Base-by-base conservation (phyloP, 2,329 filamentous ascomycete genomes). In the Teratosphaeria gauchensis region DNA sequence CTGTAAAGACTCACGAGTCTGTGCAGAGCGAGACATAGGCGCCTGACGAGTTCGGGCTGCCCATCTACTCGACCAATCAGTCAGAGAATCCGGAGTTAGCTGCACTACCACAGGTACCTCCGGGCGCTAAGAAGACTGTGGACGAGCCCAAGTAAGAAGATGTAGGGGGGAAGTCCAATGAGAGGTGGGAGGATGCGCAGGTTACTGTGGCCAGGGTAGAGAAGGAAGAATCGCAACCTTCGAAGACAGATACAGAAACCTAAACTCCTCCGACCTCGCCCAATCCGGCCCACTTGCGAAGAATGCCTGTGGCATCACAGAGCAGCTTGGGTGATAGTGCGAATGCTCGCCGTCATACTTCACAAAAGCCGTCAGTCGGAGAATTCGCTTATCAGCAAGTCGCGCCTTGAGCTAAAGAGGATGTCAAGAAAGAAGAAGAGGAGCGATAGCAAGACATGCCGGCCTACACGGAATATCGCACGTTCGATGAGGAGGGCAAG, bases 391-490 rank as follows among this genome's bases (percentile, higher is more conserved):
- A 99, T 71, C 91, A 96, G 74, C 84, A 87, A 64, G 75, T 91
- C 54, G 82, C 85, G 9, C 76, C 81, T n/a, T 78, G 84, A 56
- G 54, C 52, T 12, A 69, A 81, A 48, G 77, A 83, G 12, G 75
- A 80, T 31, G 72, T 76, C 12, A 76, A 82, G 52, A 76, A 79
- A 12, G 74, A 82, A 2, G 77, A 82, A 11, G 84, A 84, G 5
- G 85, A 77, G 1, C 84, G 81, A 56, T 99, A 94, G 94, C 90
- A 96, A 76, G 83, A 84, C 2, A 99, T 99, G 94, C 94, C 92
- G 1, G 85, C 94, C 1, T 90, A 92, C 69, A 94, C 92, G 6
- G 87, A 88, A 42, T 95, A 94, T 71, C 92, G 97, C 73, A 88
- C 96, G 65, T 99, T 97, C 73, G 90, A 99, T 71, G 94, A 99